phyloP scores from a whole-genome alignment of 1,139 yeast genomes.

The Candida buenavistaensis region DNA sequence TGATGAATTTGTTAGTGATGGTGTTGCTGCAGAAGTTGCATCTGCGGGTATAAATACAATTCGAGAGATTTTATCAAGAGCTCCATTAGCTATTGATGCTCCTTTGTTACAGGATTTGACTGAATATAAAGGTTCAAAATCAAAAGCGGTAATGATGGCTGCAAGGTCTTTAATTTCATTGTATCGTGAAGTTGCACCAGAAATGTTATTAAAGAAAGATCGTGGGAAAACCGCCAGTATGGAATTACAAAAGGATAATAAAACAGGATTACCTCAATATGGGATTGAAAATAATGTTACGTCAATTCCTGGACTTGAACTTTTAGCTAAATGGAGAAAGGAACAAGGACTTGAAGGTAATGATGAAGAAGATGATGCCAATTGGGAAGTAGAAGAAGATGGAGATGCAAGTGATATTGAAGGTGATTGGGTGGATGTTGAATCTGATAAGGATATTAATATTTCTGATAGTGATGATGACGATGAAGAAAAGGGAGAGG shows the following conservation, averaged over 20 bases:
- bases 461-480: slow-evolving; percentile 51
- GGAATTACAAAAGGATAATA: slow-evolving; percentile 61
- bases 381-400: slow-evolving; percentile 49
- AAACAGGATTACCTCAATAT: slow-evolving; percentile 54
- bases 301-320: slow-evolving; percentile 87
- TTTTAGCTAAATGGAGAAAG: slow-evolving; percentile 83
- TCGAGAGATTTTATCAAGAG: slow-evolving; percentile 87
- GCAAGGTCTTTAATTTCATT: slow-evolving; percentile 85
- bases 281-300: slow-evolving; percentile 69
- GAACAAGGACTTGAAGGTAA: slow-evolving; percentile 56
- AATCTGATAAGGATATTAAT: slow-evolving; percentile 59
- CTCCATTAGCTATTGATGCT: slow-evolving; percentile 90
- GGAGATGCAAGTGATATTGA: slow-evolving; percentile 55
- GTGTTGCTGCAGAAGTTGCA: slow-evolving; percentile 97
- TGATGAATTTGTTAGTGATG: slow-evolving; percentile 96
- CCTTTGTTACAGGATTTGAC: slow-evolving; percentile 83
- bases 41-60: slow-evolving; percentile 97
- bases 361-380: slow-evolving; percentile 39
- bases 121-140: slow-evolving; percentile 88
- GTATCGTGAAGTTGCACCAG: slow-evolving; percentile 94
- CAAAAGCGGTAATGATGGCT: slow-evolving; percentile 92
- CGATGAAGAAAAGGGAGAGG: slow-evolving; percentile 16
- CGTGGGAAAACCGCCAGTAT: slow-evolving; percentile 90
- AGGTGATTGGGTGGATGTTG: slow-evolving; percentile 62
- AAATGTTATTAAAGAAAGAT: slow-evolving; percentile 85